phyloP scores from a whole-genome alignment of 208 protist species.

The Angomonas deanei region DNA sequence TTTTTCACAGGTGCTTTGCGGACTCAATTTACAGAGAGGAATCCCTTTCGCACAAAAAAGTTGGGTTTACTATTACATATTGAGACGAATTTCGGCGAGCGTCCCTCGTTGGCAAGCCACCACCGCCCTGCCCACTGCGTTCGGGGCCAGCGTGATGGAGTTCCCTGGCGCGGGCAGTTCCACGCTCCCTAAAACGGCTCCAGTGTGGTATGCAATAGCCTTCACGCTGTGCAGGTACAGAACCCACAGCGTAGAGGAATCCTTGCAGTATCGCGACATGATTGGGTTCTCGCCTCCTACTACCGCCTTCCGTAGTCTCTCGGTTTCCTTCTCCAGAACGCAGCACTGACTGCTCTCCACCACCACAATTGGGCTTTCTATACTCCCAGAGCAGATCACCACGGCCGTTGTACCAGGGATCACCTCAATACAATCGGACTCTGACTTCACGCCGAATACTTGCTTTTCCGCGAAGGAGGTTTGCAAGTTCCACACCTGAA shows the following conservation, averaged over 20 bases:
- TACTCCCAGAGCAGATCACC: constrained; percentile 43
- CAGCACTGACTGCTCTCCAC: constrained; percentile 44
- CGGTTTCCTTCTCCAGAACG: constrained; percentile 23
- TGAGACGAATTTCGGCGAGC: not conserved
- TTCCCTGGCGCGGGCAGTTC: not conserved
- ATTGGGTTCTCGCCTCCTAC: constrained; percentile 14
- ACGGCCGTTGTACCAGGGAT: constrained; percentile 40
- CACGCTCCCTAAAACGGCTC: not conserved
- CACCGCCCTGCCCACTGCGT: not conserved
- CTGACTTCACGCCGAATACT: constrained; percentile 42
- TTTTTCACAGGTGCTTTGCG: too few relatives aligned
- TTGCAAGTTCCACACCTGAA: constrained; percentile 87
- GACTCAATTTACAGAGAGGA: too few relatives aligned
- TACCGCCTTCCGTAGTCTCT: not conserved
- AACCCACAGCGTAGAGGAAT: constrained; percentile 33
- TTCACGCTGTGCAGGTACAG: not conserved
- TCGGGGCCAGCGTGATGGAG: not conserved
- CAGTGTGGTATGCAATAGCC: not conserved
- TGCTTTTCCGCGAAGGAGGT: constrained; percentile 41
- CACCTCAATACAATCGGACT: constrained; percentile 70
- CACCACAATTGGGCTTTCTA: constrained; percentile 47
- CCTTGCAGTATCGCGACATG: constrained; percentile 26
- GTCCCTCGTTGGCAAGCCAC: not conserved
- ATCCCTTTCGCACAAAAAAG: not conserved
- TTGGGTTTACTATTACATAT: not conserved